Conservation (phyloP, 2,329 filamentous ascomycete genomes). For the Amauroascus verrucosus region DNA sequence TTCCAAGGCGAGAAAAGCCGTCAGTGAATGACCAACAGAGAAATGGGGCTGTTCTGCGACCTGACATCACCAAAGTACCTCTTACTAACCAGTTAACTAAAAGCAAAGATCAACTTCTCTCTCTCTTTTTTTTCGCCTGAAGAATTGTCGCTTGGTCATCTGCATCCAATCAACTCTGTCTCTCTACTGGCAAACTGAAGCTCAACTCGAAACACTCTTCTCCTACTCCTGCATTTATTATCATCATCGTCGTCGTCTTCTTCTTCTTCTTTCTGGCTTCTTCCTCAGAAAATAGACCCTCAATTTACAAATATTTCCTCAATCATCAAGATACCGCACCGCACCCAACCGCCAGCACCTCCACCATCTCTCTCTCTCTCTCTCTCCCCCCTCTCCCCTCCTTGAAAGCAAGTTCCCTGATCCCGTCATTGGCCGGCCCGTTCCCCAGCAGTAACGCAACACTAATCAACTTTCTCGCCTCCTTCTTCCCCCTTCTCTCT, state of each 20-base stretch:
- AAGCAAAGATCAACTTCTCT: no score
- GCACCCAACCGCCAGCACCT: conserved; percentile 1
- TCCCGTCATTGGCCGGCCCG: neutral
- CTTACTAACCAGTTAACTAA: no score
- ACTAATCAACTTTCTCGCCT: neutral
- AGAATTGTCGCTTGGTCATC: conserved; percentile 6
- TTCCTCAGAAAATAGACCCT: no score
- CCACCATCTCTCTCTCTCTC: no score
- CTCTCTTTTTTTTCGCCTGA: no score
- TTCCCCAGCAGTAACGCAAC: neutral
- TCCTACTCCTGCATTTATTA: no score
- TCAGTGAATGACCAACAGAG: neutral
- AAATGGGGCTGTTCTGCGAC: neutral
- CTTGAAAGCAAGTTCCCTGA: neutral
- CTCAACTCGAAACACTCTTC: neutral
- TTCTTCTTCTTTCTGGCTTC: no score
- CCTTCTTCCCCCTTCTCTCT: neutral
- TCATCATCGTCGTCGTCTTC: no score
- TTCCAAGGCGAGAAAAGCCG: neutral
- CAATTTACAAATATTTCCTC: no score
- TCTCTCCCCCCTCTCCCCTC: no score
- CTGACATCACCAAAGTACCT: conserved; percentile 10
- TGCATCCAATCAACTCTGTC: neutral
- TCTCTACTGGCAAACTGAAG: neutral
- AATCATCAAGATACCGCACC: no score